These are phyloP conservation scores for Salix caprea DNA, from an alignment of 345 rosid species.

Conservation along the genomic window DNA sequence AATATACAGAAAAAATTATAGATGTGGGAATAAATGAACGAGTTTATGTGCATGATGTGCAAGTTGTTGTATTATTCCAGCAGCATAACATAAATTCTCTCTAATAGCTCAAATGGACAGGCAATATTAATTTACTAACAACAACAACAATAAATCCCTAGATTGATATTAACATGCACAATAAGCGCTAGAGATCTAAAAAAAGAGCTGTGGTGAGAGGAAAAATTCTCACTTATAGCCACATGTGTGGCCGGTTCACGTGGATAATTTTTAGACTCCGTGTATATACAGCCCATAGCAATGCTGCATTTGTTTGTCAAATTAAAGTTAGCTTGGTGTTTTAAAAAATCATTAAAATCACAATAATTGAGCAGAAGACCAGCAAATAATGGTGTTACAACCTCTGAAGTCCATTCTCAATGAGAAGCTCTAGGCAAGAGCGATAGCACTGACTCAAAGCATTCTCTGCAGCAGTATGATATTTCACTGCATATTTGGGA, in stretches of 20 bases:
- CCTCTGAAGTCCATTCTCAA: constrained; percentile 87
- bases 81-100: not conserved
- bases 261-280: constrained; percentile 92
- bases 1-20: constrained; percentile 1
- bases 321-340: constrained; percentile 20
- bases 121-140: not conserved
- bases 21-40: not conserved
- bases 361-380: not conserved
- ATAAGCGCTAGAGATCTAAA: not conserved
- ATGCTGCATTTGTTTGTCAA: constrained; percentile 55
- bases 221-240: constrained; percentile 74
- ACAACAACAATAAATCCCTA: not conserved
- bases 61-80: not conserved
- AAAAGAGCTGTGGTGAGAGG: not conserved
- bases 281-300: constrained; percentile 89
- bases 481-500: constrained; percentile 92
- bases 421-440: constrained; percentile 89
- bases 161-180: not conserved
- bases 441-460: constrained; percentile 98
- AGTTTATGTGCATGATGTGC: not conserved
- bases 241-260: constrained; percentile 99
- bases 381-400: constrained; percentile 21
- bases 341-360: not conserved
- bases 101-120: not conserved
- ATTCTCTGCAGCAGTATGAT: constrained; percentile 98